These are phyloP conservation scores for Gryganskiella cystojenkinii DNA, from an alignment of 192 early-diverging fungal species.

Conservation along the genomic window DNA sequence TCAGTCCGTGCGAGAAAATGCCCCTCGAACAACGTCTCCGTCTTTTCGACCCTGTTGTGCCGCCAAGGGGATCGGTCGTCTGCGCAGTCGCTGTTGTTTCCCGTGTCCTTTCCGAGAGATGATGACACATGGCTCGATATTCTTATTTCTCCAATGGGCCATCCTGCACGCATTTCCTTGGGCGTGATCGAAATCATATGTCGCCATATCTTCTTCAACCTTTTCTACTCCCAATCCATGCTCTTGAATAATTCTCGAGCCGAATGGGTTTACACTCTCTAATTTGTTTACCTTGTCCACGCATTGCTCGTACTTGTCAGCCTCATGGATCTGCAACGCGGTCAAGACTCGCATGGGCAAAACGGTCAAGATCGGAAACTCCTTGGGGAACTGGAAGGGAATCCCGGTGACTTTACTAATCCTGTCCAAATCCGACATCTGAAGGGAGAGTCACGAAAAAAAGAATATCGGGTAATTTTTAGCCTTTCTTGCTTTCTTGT, in stretches of 20 bases:
- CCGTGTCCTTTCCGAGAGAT: too few species aligned
- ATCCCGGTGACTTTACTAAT: slow-evolving; percentile 34
- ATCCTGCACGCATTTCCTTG: not conserved
- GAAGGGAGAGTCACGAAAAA: not conserved
- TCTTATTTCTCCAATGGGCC: not conserved
- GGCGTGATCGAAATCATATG: too few species aligned
- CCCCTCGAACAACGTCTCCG: not conserved
- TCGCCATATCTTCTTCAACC: too few species aligned
- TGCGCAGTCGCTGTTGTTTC: slow-evolving; percentile 25
- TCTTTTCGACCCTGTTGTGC: not conserved
- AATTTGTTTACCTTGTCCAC: slow-evolving; percentile 31
- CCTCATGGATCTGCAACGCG: slow-evolving; percentile 33
- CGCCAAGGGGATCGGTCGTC: not conserved
- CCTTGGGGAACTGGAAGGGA: slow-evolving; percentile 26
- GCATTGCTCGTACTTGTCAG: slow-evolving; percentile 38
- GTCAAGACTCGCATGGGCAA: slow-evolving; percentile 49
- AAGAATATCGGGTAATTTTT: not conserved
- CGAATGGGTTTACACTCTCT: not conserved
- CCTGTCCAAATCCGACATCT: slow-evolving; percentile 37
- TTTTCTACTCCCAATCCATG: too few species aligned
- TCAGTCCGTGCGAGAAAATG: not conserved
- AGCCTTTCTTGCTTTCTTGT: not conserved
- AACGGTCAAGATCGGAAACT: slow-evolving; percentile 38
- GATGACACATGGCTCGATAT: not conserved
- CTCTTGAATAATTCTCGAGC: too few species aligned